Conservation (phyloP, 257 asterid species). For the Salvia splendens region DNA sequence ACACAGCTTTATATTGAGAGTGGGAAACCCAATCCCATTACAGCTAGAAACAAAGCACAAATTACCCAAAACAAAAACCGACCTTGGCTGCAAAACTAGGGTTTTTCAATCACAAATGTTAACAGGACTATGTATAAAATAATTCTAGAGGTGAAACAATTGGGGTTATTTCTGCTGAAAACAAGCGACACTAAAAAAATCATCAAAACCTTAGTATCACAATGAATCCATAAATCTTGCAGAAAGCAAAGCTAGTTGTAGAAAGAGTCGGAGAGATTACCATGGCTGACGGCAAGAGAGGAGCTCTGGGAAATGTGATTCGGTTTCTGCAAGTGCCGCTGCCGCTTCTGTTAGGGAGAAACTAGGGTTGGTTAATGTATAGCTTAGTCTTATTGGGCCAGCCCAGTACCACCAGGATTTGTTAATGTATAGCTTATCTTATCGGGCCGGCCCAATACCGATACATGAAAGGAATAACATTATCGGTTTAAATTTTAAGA, state of each 20-base stretch:
- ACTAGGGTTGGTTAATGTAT: slow-evolving; percentile 13
- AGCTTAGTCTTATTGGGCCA: slow-evolving; percentile 15
- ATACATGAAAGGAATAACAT: too few species aligned
- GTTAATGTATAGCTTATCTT: too few species aligned
- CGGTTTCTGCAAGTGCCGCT: slow-evolving; percentile 1
- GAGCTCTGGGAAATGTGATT: neutral
- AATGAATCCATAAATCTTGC: neutral
- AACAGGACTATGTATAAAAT: neutral
- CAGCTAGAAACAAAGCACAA: neutral
- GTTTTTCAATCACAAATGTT: neutral
- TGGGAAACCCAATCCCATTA: too few species aligned
- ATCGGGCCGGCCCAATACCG: too few species aligned
- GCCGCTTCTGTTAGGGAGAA: neutral
- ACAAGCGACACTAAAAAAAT: neutral
- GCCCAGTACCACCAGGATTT: neutral
- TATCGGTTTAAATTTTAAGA: too few species aligned
- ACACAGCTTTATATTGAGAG: too few species aligned
- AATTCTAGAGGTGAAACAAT: neutral
- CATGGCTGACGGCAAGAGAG: slow-evolving; percentile 23
- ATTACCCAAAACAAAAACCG: too few species aligned
- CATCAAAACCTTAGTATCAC: neutral
- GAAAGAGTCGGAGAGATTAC: slow-evolving; percentile 1
- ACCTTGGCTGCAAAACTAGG: too few species aligned
- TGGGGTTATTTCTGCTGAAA: neutral
- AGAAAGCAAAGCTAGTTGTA: neutral